These are phyloP conservation scores for Phytopythium boreale DNA, from an alignment of 352 stramenopile species.

Conservation along the genomic window DNA sequence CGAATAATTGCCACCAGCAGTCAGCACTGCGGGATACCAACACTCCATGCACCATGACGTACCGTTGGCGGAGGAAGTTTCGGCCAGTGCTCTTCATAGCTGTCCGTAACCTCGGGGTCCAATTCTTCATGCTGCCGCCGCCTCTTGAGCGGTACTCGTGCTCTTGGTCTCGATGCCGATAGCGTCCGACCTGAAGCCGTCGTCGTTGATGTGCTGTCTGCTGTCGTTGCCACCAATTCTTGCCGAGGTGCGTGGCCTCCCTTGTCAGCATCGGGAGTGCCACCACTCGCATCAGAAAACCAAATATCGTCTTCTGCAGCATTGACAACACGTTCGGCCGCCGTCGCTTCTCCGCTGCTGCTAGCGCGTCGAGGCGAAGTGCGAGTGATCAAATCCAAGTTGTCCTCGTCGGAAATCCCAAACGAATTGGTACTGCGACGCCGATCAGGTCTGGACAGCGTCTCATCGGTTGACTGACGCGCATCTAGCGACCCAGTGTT, in stretches of 20 bases:
- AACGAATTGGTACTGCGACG: not conserved
- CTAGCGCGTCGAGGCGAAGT: not conserved
- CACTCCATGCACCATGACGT: conserved; percentile 1
- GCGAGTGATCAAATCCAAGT: not conserved
- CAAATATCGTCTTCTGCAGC: conserved; percentile 45
- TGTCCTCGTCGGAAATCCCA: not conserved
- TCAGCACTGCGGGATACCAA: not conserved
- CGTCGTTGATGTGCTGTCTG: not conserved
- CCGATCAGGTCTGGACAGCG: not conserved
- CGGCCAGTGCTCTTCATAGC: conserved; percentile 43
- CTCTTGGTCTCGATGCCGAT: not conserved
- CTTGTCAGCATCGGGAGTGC: not conserved
- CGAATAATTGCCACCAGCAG: not conserved
- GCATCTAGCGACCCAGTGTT: not conserved
- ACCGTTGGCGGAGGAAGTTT: conserved; percentile 44
- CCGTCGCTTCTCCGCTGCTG: not conserved
- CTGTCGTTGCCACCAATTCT: not conserved
- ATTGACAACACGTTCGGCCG: not conserved
- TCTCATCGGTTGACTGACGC: not conserved
- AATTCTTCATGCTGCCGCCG: conserved; percentile 17
- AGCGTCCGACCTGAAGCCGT: not conserved
- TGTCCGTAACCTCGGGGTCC: conserved; percentile 11
- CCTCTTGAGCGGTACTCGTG: conserved; percentile 1
- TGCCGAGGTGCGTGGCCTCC: not conserved
- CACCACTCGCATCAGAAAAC: conserved; percentile 61